Base-by-base conservation (phyloP, 2,329 filamentous ascomycete species). In the Alternaria gansuensis region DNA sequence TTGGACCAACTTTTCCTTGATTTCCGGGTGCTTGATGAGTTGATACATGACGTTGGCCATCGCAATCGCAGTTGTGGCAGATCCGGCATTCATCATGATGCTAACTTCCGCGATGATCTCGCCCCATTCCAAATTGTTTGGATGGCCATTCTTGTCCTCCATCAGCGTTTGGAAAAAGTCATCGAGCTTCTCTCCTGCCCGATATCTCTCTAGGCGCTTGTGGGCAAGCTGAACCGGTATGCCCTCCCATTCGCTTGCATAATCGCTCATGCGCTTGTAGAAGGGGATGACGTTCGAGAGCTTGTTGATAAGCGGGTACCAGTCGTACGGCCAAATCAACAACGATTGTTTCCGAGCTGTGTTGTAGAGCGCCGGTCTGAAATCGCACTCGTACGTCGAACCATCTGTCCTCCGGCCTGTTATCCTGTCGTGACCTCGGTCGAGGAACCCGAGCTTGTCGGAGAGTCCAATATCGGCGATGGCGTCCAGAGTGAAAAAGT, bases 81-180 rank as follows among this genome's bases (percentile, higher is more conserved):
- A 80, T 5, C 84, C 84, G 1, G 84, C 84, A 61, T 74, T 74
- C 70, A 74, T 71, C 79, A 86, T 86, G 68, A 82, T 84, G 43
- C 71, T 78, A 24, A 85, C 76, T 65, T 88, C 85, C 11, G 85
- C 84, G 0, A 85, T 80, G 7, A 87, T 82, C 70, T 88, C 85
- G 24, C 85, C 85, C 80, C 80, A 85, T 59, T 86, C 82, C 1
- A 87, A 79, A 36, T 80, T 79, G 52, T 82, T 77, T 0, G 79
- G 70, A 7, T 72, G 69, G 0, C 80, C 79, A 37, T 79, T 79
- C 60, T 81, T 82, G 60, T 81, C 79, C 45, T 82, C 82, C 82
- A 88, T 84, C 5, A 87, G 69, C 0, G 80, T 78, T 51, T 82
- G 77, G 76, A 88, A 87, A 73, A 88, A 87, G 64, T 88, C 85